Evolutionary conservation across 1,139 yeast genomes (phyloP).

Genomic region (Hansenula sp.): DNA sequence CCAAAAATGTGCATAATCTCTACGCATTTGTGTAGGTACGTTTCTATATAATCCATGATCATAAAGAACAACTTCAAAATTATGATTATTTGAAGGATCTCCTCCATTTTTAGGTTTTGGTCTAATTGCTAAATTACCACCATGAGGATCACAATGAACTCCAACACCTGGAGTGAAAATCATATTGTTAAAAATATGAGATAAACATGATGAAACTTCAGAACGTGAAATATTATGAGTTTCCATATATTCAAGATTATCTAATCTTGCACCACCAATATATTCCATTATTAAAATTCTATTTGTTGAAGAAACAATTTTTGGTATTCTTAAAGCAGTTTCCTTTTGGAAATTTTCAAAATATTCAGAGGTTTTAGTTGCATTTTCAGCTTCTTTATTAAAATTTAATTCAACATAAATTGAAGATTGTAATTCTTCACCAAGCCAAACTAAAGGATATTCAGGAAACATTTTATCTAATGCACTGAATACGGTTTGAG

Average conservation of each 20-base stretch:
- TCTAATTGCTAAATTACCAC: conserved; percentile 88
- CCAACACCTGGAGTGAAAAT: conserved; percentile 90
- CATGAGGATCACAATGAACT: conserved; percentile 97
- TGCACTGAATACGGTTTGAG: conserved; percentile 68
- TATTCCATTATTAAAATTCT: conserved; percentile 88
- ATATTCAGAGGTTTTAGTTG: conserved; percentile 61
- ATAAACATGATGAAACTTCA: conserved; percentile 77
- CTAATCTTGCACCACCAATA: conserved; percentile 77
- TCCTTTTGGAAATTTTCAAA: conserved; percentile 49
- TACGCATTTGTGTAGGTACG: conserved; percentile 71
- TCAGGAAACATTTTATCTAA: conserved; percentile 85
- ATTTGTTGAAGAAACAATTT: conserved; percentile 58
- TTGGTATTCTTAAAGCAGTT: conserved; percentile 81
- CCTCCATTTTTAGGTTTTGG: conserved; percentile 29
- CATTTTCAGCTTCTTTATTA: conserved; percentile 79
- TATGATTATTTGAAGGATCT: conserved; percentile 46
- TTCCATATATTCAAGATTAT: conserved; percentile 63
- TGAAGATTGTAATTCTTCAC: conserved; percentile 84
- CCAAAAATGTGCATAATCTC: conserved; percentile 92
- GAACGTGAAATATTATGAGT: conserved; percentile 62
- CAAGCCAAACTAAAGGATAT: conserved; percentile 88
- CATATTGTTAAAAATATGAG: conserved; percentile 92
- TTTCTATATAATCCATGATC: conserved; percentile 94
- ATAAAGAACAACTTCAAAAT: conserved; percentile 86
- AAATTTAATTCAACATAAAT: conserved; percentile 89